A percentile compares a stretch with the other conserved stretches of the same genome.
phyloP scores from a whole-genome alignment of 192 early-diverging fungal species.

The Oehlia diaphana region DNA sequence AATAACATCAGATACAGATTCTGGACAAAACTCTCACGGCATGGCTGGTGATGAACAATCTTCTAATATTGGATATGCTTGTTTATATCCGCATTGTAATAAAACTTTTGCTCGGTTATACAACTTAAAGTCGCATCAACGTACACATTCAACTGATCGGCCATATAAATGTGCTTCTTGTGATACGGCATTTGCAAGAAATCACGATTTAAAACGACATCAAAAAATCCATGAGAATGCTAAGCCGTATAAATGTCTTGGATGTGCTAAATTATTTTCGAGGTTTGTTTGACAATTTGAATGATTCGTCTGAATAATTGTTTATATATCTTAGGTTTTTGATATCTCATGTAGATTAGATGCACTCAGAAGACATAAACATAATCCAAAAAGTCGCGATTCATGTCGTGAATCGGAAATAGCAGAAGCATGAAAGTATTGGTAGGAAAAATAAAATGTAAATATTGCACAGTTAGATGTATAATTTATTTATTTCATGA shows the following conservation, averaged over 20 bases:
- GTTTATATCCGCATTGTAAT: slow-evolving; percentile 67
- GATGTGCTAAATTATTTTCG: slow-evolving; percentile 40
- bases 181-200: slow-evolving; percentile 67
- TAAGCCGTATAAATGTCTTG: slow-evolving; percentile 60
- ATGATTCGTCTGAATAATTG: neutral
- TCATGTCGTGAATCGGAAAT: slow-evolving; percentile 9
- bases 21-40: neutral
- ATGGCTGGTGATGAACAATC: neutral
- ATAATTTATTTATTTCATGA: neutral
- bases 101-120: slow-evolving; percentile 85
- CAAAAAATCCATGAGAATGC: slow-evolving; percentile 63
- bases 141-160: slow-evolving; percentile 76
- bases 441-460: neutral
- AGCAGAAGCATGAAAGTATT: slow-evolving; percentile 12
- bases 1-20: neutral
- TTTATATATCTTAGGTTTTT: neutral
- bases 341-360: slow-evolving; percentile 16
- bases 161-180: slow-evolving; percentile 70
- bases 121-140: slow-evolving; percentile 83
- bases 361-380: slow-evolving; percentile 25
- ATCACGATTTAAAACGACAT: slow-evolving; percentile 81
- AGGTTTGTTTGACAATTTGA: slow-evolving; percentile 1
- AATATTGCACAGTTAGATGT: neutral
- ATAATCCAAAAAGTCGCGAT: slow-evolving; percentile 25
- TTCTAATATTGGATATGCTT: slow-evolving; percentile 4